Base-by-base conservation (phyloP, 805 yeast species). In the Candida caryicola region DNA sequence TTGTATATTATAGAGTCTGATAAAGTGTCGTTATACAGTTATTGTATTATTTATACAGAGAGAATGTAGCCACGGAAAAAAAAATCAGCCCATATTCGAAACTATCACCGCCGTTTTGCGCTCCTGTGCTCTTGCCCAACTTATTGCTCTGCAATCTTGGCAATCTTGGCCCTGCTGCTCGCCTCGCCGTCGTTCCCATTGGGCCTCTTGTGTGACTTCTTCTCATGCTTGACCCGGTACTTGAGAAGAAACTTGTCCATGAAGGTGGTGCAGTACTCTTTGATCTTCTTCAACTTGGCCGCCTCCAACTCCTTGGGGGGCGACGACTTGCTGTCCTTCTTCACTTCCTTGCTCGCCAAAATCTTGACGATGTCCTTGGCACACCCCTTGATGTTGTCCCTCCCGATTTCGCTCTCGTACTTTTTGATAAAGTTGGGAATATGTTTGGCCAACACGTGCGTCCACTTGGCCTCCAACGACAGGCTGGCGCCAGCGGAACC, bases 371-470 rank as follows among this genome's bases (percentile, higher is more conserved):
- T 78, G 34, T 89, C 96, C 43, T 79, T 76, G 2, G 96, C 86
- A 60, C 89, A 83, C 27, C 73, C 73, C 61, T 90, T 91, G 36
- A 87, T 54, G 39, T 78, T 72, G 4, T 85, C 95, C 41, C 78
- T 80, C 4, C 88, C 89, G 16, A 91, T 68, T 37, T 79, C 81
- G 2, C 68, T 55, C 46, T 78, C 82, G 57, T 83, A 78, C 47
- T 76, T 77, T 46, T 80, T 79, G 38, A 90, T 69, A 53, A 85
- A 60, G 51, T 89, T 88, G 7, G 97, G 97, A 8, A 91, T 85
- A 49, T 77, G 69, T 12, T 71, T 62, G 1, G 96, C 97, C 55
- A 91, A 78, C 23, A 67, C 47, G 29, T 54, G 57, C 4, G 62
- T 67, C 80, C 81, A 75, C 34, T 52, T 54, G 9, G 47, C 44